Evolutionary conservation across 805 yeast genomes (phyloP).

Genomic region (Ogataea haglerorum): DNA sequence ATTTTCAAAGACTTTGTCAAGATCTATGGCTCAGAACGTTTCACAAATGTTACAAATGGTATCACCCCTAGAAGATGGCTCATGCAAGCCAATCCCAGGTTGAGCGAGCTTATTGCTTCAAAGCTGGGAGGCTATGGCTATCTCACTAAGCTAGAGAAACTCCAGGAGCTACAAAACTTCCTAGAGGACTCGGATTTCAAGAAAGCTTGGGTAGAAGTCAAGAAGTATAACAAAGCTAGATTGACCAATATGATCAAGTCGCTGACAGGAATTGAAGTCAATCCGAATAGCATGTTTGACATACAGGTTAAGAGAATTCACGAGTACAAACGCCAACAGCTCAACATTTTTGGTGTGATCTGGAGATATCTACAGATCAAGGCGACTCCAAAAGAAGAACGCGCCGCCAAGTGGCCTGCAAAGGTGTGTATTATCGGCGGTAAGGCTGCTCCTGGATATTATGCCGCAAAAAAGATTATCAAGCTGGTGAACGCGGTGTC

Average conservation of each 20-base stretch:
- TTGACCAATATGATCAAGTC: constrained; percentile 65
- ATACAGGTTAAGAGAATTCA: constrained; percentile 93
- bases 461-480: constrained; percentile 89
- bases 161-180: constrained; percentile 64
- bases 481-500: constrained; percentile 81
- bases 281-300: constrained; percentile 76
- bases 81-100: constrained; percentile 84
- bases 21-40: constrained; percentile 76
- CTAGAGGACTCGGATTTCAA: constrained; percentile 69
- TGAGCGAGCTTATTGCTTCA: constrained; percentile 69
- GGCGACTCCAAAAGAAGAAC: constrained; percentile 58
- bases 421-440: constrained; percentile 88
- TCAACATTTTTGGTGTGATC: constrained; percentile 87
- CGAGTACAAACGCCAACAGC: constrained; percentile 93
- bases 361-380: constrained; percentile 78
- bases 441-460: constrained; percentile 96
- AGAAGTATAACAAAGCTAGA: constrained; percentile 62
- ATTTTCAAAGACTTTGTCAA: constrained; percentile 87
- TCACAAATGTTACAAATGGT: constrained; percentile 92
- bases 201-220: constrained; percentile 66
- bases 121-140: constrained; percentile 68
- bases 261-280: constrained; percentile 59
- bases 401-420: constrained; percentile 58
- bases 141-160: constrained; percentile 61
- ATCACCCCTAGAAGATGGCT: constrained; percentile 97